A percentile compares a stretch with the other conserved stretches of the same genome.
Conservation (phyloP, 2,329 filamentous ascomycete species). For the Daldinia sp. region DNA sequence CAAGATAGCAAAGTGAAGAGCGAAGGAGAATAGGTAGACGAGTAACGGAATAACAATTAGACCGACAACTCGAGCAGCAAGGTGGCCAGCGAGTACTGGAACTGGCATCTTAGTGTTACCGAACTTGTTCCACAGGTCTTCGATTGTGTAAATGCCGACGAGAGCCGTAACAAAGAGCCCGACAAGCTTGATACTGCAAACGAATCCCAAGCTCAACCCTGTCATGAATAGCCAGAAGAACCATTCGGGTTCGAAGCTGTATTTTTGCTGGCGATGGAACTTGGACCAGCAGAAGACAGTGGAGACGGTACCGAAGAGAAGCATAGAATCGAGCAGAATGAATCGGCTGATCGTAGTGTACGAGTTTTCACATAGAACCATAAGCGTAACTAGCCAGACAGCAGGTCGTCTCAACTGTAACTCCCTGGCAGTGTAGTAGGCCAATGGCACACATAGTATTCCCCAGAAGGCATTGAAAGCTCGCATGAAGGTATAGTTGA, state of each 20-base stretch:
- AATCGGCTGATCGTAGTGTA: constrained; percentile 99
- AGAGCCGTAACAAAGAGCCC: constrained; percentile 95
- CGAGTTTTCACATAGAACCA: constrained; percentile 99
- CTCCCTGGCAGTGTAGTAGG: constrained; percentile 94
- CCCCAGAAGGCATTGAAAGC: constrained; percentile 97
- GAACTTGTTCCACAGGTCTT: constrained; percentile 99
- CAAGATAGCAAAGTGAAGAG: constrained; percentile 91
- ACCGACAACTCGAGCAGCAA: constrained; percentile 83
- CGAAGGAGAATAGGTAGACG: constrained; percentile 97
- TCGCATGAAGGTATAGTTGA: constrained; percentile 99
- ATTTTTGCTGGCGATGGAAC: constrained; percentile 88
- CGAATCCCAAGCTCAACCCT: constrained; percentile 94
- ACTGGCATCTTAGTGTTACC: constrained; percentile 89
- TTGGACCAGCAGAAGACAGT: constrained; percentile 97
- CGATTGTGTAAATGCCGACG: constrained; percentile 93
- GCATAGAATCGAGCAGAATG: constrained; percentile 98
- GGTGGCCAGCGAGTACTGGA: constrained; percentile 75
- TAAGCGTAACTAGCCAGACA: constrained; percentile 94
- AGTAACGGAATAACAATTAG: constrained; percentile 89
- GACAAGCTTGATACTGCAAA: constrained; percentile 98
- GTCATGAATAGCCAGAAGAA: constrained; percentile 94
- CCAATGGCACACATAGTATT: constrained; percentile 89
- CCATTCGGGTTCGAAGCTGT: constrained; percentile 92
- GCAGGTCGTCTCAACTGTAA: constrained; percentile 86
- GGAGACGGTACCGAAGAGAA: constrained; percentile 97